Base-by-base conservation (phyloP, 176 grass and related monocot genomes). In the Ampelocalamus luodianensis region DNA sequence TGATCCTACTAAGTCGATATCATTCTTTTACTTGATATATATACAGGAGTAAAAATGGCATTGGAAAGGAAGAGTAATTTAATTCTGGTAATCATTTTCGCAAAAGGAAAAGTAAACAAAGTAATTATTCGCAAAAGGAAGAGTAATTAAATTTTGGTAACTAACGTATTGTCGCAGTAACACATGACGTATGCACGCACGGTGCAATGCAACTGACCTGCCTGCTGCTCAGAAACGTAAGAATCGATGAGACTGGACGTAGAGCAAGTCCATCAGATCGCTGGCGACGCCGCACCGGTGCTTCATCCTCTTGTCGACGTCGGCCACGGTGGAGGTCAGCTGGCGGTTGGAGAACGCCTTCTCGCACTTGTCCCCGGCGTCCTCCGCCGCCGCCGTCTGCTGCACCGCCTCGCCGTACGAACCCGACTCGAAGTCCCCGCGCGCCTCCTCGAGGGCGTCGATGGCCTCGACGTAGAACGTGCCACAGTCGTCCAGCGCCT, bases 41-140 rank as follows among this genome's bases (percentile, higher is more conserved):
- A 15, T 65, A 36, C 76, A 95, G 93, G 93, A 61, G 91, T 88
- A 73, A 98, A 18, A 98, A 82, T 89, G 93, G 95, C 38, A 93
- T 98, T 16, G 95, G 95, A 29, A 95, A 86, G 84, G 95, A 29
- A 29, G 29, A 29, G 29, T 29, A 29, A 29, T 29, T 29, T 1
- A 29, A 29, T 29, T 29, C 1, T 29, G 29, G 29, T 29, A 29
- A 29, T 29, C 29, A 29, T 29, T 29, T 29, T 29, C 29, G 29
- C 29, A 29, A 29, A 29, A 29, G 29, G 29, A 29, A 29, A 1
- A 29, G 29, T 29, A 29, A 29, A 29, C 29, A 29, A 29, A 29
- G 29, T 1, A 29, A 29, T 29, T 29, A 29, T 29, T 29, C 29
- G 29, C 29, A 29, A 29, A 29, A 29, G 29, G 1, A 29, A 29